Evolutionary conservation across 1,284 basidiomycete genomes (phyloP).

Genomic region (Heliocybe sulcata): DNA sequence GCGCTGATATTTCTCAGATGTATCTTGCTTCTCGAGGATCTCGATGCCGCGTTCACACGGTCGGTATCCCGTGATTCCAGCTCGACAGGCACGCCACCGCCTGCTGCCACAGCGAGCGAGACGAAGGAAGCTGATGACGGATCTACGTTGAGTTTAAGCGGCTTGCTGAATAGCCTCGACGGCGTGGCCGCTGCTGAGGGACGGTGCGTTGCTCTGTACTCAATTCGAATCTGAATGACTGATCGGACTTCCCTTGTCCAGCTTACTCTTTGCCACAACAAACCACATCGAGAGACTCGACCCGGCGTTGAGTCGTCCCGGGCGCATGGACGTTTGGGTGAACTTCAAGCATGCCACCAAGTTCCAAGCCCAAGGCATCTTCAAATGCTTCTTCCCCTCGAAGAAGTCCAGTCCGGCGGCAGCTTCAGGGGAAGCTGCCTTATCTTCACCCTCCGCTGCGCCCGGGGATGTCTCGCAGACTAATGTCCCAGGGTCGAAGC

Average conservation of each 20-base stretch:
- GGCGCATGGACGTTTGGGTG: slow-evolving; percentile 85
- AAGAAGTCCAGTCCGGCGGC: slow-evolving; percentile 25
- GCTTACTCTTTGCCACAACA: slow-evolving; percentile 71
- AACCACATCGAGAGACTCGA: slow-evolving; percentile 84
- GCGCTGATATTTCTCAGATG: slow-evolving; percentile 39
- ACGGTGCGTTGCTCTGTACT: slow-evolving; percentile 40
- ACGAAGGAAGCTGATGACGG: slow-evolving; percentile 48
- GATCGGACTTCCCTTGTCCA: slow-evolving; percentile 5
- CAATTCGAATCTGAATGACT: slow-evolving; percentile 3
- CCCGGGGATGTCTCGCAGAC: slow-evolving; percentile 47
- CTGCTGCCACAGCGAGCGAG: slow-evolving; percentile 29
- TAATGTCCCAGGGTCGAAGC: slow-evolving; percentile 62
- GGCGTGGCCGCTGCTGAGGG: slow-evolving; percentile 83
- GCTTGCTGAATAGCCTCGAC: slow-evolving; percentile 77
- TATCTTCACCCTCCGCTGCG: slow-evolving; percentile 2
- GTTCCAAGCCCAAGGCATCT: slow-evolving; percentile 84
- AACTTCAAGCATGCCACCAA: slow-evolving; percentile 84
- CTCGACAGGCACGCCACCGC: slow-evolving; percentile 65
- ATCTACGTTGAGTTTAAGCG: slow-evolving; percentile 76
- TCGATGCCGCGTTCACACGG: slow-evolving; percentile 82
- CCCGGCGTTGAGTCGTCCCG: slow-evolving; percentile 73
- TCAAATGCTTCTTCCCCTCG: slow-evolving; percentile 86
- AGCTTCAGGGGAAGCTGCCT: slow-evolving; percentile 11
- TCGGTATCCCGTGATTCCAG: slow-evolving; percentile 71
- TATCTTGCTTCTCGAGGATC: slow-evolving; percentile 82